Evolutionary conservation across 768 basidiomycete genomes (phyloP).

Genomic region (Podaxis sp.): DNA sequence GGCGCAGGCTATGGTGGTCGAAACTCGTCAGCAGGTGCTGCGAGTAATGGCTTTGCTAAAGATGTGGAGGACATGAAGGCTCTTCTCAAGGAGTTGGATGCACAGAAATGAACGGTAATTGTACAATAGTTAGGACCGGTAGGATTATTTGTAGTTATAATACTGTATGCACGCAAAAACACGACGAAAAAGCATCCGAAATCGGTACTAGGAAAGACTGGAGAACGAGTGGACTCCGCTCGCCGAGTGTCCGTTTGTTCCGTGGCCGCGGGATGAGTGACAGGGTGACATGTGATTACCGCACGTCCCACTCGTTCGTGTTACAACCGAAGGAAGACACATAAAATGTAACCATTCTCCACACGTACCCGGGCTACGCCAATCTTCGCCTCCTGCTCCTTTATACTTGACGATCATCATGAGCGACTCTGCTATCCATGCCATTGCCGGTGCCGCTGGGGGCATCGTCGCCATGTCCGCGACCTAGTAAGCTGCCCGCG

Average conservation of each 20-base stretch:
- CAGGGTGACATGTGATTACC: constrained; percentile 21
- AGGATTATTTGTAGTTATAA: constrained; percentile 11
- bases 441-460: constrained; percentile 86
- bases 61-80: constrained; percentile 75
- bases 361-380: neutral
- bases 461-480: constrained; percentile 90
- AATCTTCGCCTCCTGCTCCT: constrained; percentile 4
- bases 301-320: constrained; percentile 8
- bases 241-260: neutral
- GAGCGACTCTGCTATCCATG: constrained; percentile 83
- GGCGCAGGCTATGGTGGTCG: constrained; percentile 41
- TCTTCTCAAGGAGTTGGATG: constrained; percentile 47
- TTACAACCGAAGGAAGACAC: constrained; percentile 15
- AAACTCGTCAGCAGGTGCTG: constrained; percentile 30
- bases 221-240: no score
- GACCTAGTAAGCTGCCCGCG: constrained; percentile 63
- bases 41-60: constrained; percentile 62
- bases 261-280: constrained; percentile 4
- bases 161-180: constrained; percentile 9
- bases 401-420: constrained; percentile 30
- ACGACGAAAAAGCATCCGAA: neutral
- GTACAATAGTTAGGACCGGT: neutral
- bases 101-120: constrained; percentile 10
- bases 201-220: neutral
- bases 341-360: constrained; percentile 16